Base-by-base conservation (phyloP, 2,329 filamentous ascomycete species). In the Fusarium duplospermum region DNA sequence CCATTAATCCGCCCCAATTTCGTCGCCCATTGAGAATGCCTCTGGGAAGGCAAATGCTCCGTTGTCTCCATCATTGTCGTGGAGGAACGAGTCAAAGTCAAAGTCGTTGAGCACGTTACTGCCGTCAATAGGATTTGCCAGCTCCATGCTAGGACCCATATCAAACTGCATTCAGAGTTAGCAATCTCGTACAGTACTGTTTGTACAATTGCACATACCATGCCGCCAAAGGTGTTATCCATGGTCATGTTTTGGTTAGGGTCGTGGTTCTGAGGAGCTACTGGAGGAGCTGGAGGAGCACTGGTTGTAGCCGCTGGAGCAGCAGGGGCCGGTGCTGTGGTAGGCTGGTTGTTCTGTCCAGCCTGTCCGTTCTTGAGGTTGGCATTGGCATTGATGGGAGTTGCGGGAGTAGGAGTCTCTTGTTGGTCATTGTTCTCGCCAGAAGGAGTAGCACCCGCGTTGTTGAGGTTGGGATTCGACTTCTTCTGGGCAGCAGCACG, bases 31-130 rank as follows among this genome's bases (percentile, higher is more conserved):
- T n/a, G 80, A 79, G 77, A 90, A 90, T 54, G 82, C 80, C 27
- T 83, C 82, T 18, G 85, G 81, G 76, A 92, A 92, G 81, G 89
- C 88, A 71, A 92, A 92, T 6, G 78, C 81, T 50, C 82, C 81
- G 47, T 84, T 83, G 45, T 86, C 86, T 36, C 82, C 84, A 56
- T 87, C 87, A 69, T 86, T 84, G 68, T 88, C 86, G 72, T 92
- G 89, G 9, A 93, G 83, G 84, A 93, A 93, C 2, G 90, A 91
- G 80, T 93, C 91, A 74, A 93, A 86, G 71, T 93, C 91, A 76
- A 93, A 93, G 73, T 91, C 90, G 76, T 89, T 90, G 57, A 93
- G 84, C 38, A 92, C 90, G 77, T 92, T 87, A 63, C 82, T 83
- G 7, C 86, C 85, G 69, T 85, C 84, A 29, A 88, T 80, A 3